These are phyloP conservation scores for Tritrichomonas musculus DNA, from an alignment of 208 protist genomes.

Conservation along the genomic window DNA sequence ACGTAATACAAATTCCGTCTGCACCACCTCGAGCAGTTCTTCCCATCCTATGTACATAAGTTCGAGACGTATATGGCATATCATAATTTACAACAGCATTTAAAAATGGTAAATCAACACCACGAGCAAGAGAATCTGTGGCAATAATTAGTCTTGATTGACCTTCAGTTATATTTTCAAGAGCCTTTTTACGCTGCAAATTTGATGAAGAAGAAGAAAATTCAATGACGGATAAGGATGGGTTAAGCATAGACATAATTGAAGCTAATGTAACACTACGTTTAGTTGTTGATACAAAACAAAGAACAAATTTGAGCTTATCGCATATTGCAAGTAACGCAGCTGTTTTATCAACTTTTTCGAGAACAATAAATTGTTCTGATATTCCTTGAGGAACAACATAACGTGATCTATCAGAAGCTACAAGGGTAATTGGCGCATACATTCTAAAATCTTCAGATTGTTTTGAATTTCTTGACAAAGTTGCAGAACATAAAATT, in stretches of 20 bases:
- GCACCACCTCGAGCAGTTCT: constrained; percentile 50
- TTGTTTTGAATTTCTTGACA: constrained; percentile 16
- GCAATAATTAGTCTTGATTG: constrained; percentile 53
- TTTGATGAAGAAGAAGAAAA: background rate
- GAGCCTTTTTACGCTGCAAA: background rate
- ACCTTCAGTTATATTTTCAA: background rate
- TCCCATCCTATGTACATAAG: constrained; percentile 60
- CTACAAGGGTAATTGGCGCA: background rate
- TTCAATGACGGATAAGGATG: background rate
- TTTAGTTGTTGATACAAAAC: background rate
- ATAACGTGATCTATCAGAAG: background rate
- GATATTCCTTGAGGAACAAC: background rate
- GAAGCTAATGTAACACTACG: background rate
- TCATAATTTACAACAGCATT: constrained; percentile 96
- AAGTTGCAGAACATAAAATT: constrained; percentile 8
- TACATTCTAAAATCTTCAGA: constrained; percentile 22
- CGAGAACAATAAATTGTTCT: background rate
- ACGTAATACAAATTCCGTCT: background rate
- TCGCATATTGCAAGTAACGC: background rate
- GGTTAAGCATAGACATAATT: background rate
- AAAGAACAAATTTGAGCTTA: background rate
- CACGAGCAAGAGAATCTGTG: constrained; percentile 60
- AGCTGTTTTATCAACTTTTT: background rate
- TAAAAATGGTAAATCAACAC: constrained; percentile 87
- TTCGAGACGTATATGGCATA: constrained; percentile 87